Conservation (phyloP, 1,284 basidiomycete genomes). For the Violaceomyces palustris region DNA sequence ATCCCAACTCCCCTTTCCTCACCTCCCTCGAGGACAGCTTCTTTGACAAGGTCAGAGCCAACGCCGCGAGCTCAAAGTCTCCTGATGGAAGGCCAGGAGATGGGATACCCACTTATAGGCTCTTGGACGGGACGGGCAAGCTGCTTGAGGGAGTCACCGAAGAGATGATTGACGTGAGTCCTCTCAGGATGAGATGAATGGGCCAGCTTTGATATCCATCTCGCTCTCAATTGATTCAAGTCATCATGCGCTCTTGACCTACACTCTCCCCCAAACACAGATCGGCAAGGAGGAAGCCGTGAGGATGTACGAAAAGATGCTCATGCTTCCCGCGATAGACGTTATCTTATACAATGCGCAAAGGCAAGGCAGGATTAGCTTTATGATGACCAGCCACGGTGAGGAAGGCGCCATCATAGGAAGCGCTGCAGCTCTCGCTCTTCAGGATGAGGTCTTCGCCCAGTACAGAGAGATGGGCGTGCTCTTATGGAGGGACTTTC, state of each 20-base stretch:
- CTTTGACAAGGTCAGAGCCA: conserved; percentile 30
- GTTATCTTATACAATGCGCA: conserved; percentile 85
- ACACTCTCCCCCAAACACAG: not conserved
- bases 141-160: conserved; percentile 36
- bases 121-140: conserved; percentile 36
- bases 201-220: not conserved
- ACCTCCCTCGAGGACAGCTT: conserved; percentile 38
- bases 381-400: conserved; percentile 73
- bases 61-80: conserved; percentile 22
- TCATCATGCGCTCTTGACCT: not conserved
- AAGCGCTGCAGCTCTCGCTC: conserved; percentile 74
- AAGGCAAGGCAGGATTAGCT: conserved; percentile 86
- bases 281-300: conserved; percentile 32
- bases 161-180: conserved; percentile 24
- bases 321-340: conserved; percentile 73
- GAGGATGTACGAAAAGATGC: conserved; percentile 40
- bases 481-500: conserved; percentile 78
- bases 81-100: too few species aligned
- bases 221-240: not conserved
- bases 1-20: conserved; percentile 37
- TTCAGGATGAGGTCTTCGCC: conserved; percentile 66
- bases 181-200: not conserved
- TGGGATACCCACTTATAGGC: conserved; percentile 45
- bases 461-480: conserved; percentile 71
- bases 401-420: conserved; percentile 90